These are phyloP conservation scores for Mycena maculata DNA, from an alignment of 768 basidiomycete species.

Conservation along the genomic window DNA sequence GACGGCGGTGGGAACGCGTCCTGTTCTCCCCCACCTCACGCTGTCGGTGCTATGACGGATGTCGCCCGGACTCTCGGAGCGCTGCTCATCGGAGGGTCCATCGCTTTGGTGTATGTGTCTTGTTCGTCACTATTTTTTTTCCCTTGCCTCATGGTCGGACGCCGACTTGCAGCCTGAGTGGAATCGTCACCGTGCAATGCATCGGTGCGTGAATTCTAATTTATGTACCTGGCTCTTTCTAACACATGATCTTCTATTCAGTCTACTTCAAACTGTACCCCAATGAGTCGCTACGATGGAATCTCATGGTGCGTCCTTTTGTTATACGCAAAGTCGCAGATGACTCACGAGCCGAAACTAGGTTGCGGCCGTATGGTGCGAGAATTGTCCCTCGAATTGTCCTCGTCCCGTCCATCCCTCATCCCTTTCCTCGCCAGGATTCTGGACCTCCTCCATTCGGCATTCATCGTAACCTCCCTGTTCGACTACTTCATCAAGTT, in stretches of 20 bases:
- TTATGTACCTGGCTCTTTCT: too few species aligned
- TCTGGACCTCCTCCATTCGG: constrained; percentile 46
- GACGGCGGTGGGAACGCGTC: neutral
- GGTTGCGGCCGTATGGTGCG: constrained; percentile 28
- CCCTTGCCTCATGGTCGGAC: neutral
- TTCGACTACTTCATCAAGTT: constrained; percentile 46
- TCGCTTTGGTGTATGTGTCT: constrained; percentile 32
- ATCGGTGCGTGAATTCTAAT: too few species aligned
- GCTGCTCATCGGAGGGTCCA: constrained; percentile 32
- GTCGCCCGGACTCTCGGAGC: constrained; percentile 33
- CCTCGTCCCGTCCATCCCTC: neutral
- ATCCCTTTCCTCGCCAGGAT: constrained; percentile 15
- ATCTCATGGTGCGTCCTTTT: constrained; percentile 23
- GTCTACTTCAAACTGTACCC: constrained; percentile 34
- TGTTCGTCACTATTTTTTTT: neutral
- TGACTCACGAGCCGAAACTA: neutral
- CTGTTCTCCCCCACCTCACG: constrained; percentile 6
- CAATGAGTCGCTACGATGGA: constrained; percentile 15
- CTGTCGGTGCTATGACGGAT: constrained; percentile 17
- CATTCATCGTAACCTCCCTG: constrained; percentile 46
- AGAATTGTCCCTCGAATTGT: neutral
- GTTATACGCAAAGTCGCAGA: neutral
- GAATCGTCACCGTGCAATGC: constrained; percentile 33
- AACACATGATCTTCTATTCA: too few species aligned
- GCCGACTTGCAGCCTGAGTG: constrained; percentile 31